A percentile compares a stretch with the other conserved stretches of the same genome.
Evolutionary conservation across 148 eudicot genomes (phyloP).

Genomic region (Rhododendron williamsianum): DNA sequence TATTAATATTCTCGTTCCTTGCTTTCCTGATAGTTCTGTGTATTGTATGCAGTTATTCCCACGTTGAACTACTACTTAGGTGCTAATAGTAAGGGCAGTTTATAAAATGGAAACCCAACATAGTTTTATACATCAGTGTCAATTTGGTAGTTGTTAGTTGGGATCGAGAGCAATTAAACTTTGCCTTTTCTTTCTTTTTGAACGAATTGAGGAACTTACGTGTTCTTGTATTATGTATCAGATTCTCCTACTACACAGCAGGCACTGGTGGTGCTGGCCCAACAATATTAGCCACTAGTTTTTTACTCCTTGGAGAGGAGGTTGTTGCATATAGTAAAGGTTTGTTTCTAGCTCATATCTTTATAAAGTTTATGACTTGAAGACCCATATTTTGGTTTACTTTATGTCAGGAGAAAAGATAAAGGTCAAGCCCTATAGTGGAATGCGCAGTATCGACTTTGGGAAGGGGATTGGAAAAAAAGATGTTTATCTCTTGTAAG

Average conservation of each 20-base stretch:
- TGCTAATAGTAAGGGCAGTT: not conserved
- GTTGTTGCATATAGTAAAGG: constrained; percentile 89
- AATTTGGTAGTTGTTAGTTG: not conserved
- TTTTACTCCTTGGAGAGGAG: constrained; percentile 93
- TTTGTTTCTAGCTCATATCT: constrained; percentile 17
- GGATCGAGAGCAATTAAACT: not conserved
- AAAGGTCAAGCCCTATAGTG: constrained; percentile 87
- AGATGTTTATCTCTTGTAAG: constrained; percentile 88
- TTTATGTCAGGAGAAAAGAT: constrained; percentile 58
- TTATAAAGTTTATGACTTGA: not conserved
- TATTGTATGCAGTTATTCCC: not conserved
- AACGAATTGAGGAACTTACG: constrained; percentile 1
- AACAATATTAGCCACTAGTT: constrained; percentile 92
- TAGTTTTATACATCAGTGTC: not conserved
- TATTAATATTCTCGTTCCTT: not conserved
- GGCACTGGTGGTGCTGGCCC: constrained; percentile 99
- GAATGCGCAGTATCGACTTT: constrained; percentile 83
- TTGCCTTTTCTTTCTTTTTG: not conserved
- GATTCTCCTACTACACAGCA: constrained; percentile 95
- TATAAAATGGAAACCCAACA: not conserved
- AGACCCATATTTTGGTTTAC: constrained; percentile 7
- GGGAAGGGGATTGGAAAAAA: constrained; percentile 76
- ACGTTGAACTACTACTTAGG: not conserved
- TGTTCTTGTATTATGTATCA: constrained; percentile 25
- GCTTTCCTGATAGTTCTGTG: not conserved